Evolutionary conservation across 257 asterid genomes (phyloP).

Genomic region (Apocynum venetum): DNA sequence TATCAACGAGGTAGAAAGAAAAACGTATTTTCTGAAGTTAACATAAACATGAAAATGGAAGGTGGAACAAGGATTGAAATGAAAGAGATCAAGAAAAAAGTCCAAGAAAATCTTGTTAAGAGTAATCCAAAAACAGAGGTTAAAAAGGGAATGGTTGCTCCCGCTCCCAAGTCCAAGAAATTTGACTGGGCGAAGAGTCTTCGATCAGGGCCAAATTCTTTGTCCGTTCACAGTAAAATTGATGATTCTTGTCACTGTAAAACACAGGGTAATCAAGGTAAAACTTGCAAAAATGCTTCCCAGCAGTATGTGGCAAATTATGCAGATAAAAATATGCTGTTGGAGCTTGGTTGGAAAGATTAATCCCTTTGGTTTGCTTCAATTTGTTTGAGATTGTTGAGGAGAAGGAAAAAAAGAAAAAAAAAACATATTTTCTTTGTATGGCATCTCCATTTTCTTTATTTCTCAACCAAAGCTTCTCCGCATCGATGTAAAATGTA

Average conservation of each 20-base stretch:
- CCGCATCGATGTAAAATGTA: not conserved
- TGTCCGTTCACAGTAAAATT: slow-evolving; percentile 1
- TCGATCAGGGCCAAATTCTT: slow-evolving; percentile 30
- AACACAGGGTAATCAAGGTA: not conserved
- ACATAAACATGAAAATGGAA: slow-evolving; percentile 56
- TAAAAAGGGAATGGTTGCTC: not conserved
- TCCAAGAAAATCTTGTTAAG: not conserved
- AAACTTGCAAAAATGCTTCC: not conserved
- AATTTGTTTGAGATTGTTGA: not conserved
- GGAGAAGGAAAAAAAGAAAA: not conserved
- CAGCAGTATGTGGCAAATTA: slow-evolving; percentile 15
- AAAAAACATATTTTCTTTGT: too few species aligned
- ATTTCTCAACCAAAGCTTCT: not conserved
- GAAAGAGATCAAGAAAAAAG: slow-evolving; percentile 55
- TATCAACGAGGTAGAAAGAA: not conserved
- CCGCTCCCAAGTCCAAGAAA: slow-evolving; percentile 15
- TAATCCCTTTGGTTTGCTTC: not conserved
- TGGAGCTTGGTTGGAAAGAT: slow-evolving; percentile 34
- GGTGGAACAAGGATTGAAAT: slow-evolving; percentile 54
- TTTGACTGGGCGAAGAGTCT: slow-evolving; percentile 60
- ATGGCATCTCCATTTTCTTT: not conserved
- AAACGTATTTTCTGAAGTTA: slow-evolving; percentile 41
- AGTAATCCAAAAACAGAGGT: not conserved
- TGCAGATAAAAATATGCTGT: slow-evolving; percentile 15
- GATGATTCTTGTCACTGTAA: not conserved